A percentile compares a stretch with the other conserved stretches of the same genome.
Conservation (phyloP, 345 rosid species). For the Eutrema heterophyllum region DNA sequence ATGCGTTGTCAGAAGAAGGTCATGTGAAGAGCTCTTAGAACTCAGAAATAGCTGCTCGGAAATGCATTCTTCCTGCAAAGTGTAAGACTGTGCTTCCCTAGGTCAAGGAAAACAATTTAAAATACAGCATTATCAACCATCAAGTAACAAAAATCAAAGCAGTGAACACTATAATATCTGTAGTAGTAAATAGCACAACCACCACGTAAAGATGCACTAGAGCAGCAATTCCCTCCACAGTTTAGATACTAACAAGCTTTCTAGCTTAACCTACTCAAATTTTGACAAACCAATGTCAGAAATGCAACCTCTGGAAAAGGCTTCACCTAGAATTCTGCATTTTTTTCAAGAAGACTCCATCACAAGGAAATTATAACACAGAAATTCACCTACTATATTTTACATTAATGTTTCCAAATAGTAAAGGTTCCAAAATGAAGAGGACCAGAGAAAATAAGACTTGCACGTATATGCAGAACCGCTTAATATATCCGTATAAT, state of each 20-base stretch:
- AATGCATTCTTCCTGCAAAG: slow-evolving; percentile 76
- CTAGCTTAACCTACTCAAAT: not conserved
- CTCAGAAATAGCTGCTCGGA: slow-evolving; percentile 84
- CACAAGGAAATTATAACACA: not conserved
- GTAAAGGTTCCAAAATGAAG: slow-evolving; percentile 5
- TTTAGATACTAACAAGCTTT: not conserved
- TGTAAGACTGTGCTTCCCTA: slow-evolving; percentile 71
- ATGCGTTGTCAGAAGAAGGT: slow-evolving; percentile 61
- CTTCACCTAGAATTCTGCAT: not conserved
- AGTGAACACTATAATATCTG: not conserved
- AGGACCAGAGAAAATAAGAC: not conserved
- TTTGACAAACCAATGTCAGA: slow-evolving; percentile 10
- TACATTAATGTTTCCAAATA: not conserved
- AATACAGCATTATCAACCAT: slow-evolving; percentile 13
- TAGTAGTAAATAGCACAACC: slow-evolving; percentile 10
- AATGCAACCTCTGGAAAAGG: slow-evolving; percentile 10
- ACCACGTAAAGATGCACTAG: not conserved
- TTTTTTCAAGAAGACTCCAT: slow-evolving; percentile 11
- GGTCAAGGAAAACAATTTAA: slow-evolving; percentile 20
- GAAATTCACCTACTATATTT: not conserved
- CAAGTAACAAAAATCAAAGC: not conserved
- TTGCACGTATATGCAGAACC: not conserved
- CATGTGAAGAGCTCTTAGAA: slow-evolving; percentile 59
- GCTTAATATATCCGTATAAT: not conserved
- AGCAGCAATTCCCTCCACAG: not conserved